Evolutionary conservation across 1,284 basidiomycete genomes (phyloP).

Genomic region (Fomitopsis schrenkii): DNA sequence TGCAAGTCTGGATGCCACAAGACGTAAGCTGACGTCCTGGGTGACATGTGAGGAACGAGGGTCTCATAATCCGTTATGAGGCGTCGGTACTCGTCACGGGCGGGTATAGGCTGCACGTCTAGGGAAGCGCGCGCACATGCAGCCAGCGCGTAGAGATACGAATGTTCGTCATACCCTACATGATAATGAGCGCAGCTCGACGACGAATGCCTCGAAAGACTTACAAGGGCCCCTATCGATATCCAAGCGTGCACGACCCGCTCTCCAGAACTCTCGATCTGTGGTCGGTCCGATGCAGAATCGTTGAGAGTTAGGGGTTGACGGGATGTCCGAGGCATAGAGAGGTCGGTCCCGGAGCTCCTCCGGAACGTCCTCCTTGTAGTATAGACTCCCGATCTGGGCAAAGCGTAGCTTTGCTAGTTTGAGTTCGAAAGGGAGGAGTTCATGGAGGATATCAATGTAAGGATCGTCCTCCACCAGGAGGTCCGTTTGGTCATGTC

Average conservation of each 20-base stretch:
- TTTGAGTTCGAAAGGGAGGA: background rate
- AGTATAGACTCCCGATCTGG: slow-evolving; percentile 34
- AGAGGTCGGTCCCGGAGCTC: slow-evolving; percentile 13
- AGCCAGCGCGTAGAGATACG: slow-evolving; percentile 8
- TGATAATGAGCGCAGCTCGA: background rate
- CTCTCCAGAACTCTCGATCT: slow-evolving; percentile 24
- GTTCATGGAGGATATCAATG: background rate
- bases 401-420: slow-evolving; percentile 17
- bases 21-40: slow-evolving; percentile 1
- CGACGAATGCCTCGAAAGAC: slow-evolving; percentile 1
- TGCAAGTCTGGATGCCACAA: no score
- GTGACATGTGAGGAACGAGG: slow-evolving; percentile 4
- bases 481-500: background rate
- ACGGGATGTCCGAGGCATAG: slow-evolving; percentile 1
- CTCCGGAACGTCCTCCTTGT: slow-evolving; percentile 28
- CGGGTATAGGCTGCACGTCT: background rate
- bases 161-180: slow-evolving; percentile 3
- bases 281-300: slow-evolving; percentile 24
- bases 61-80: background rate
- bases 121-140: background rate
- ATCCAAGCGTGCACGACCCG: slow-evolving; percentile 14
- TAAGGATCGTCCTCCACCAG: slow-evolving; percentile 18
- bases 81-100: background rate
- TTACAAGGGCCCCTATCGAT: slow-evolving; percentile 27
- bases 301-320: slow-evolving; percentile 12